Conservation (phyloP, 2,329 filamentous ascomycete genomes). For the Penicillium capsulatum region DNA sequence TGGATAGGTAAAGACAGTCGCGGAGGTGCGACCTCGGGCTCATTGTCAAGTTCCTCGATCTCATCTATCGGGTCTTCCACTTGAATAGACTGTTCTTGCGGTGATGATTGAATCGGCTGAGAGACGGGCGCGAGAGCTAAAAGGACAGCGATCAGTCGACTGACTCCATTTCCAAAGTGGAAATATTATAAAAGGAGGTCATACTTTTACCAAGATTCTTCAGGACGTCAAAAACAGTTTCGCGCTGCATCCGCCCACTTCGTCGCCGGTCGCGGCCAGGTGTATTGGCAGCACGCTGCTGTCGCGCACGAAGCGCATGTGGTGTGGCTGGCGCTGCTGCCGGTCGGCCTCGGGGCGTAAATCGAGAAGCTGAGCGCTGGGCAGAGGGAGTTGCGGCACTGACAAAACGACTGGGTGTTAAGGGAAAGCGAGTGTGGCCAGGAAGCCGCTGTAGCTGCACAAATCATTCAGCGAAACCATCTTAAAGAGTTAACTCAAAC, state of each 20-base stretch:
- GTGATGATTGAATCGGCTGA: slow-evolving; percentile 46
- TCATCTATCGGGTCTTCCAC: slow-evolving; percentile 25
- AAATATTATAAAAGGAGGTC: slow-evolving; percentile 1
- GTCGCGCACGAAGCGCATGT: slow-evolving; percentile 52
- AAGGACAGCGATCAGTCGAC: slow-evolving; percentile 1
- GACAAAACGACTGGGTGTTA: slow-evolving; percentile 35
- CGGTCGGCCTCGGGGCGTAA: slow-evolving; percentile 32
- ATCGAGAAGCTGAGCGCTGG: slow-evolving; percentile 32
- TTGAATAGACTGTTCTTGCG: slow-evolving; percentile 32
- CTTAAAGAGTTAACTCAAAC: neutral
- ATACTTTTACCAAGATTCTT: slow-evolving; percentile 51
- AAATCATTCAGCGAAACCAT: slow-evolving; percentile 1
- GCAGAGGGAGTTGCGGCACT: slow-evolving; percentile 30
- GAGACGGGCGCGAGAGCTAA: slow-evolving; percentile 50
- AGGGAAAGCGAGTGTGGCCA: slow-evolving; percentile 28
- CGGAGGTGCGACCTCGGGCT: slow-evolving; percentile 43
- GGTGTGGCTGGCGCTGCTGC: slow-evolving; percentile 50
- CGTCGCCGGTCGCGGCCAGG: slow-evolving; percentile 48
- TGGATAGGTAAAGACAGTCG: slow-evolving; percentile 46
- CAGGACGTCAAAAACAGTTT: slow-evolving; percentile 54
- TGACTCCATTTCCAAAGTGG: neutral
- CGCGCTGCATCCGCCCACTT: slow-evolving; percentile 49
- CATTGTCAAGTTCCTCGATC: slow-evolving; percentile 48
- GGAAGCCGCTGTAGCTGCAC: slow-evolving; percentile 35
- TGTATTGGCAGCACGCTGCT: slow-evolving; percentile 52